Base-by-base conservation (phyloP, 768 basidiomycete species). In the Lactifluus hygrophoroides region DNA sequence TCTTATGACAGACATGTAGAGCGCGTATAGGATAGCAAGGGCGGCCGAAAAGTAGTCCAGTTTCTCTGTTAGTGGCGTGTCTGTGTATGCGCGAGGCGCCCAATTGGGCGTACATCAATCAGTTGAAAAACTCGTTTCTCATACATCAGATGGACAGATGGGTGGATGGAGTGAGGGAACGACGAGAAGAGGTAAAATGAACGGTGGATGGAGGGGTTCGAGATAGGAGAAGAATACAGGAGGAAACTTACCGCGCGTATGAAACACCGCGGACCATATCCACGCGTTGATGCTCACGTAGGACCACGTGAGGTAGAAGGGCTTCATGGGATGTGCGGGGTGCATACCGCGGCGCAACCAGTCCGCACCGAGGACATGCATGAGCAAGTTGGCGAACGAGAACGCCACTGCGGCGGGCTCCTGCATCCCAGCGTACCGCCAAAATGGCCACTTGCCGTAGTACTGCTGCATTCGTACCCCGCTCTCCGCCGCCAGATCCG, bases 401-500 rank as follows among this genome's bases (percentile, higher is more conserved):
- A 97, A 96, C 35, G 81, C 71, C 57, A 96, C 94, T 2, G 90
- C 90, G 8, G 94, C 87, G 6, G 95, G 94, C 71, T 99, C 95
- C 68, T 98, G 95, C 71, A 92, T 86, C 30, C 94, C 91, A n/a
- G 76, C 73, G 21, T 88, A 74, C 30, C 94, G 80, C 81, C 85
- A 88, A 70, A 99, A 98, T 0, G 94, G 91, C 95, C 95, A 98
- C 75, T 98, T 98, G 16, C 95, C 96, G 66, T 92, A 82, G 70
- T 89, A 94, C 65, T 96, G 94, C 44, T 88, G 80, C 1, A 89
- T 72, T 2, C 57, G 64, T 40, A 66, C 64, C 0, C 80, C 80
- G 5, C 58, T 64, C 32, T 63, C 51, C n/a, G 80, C 63, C 34
- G 82, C 81, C 8, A 72, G 66, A 61, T 82, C 79, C 5, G 90